phyloP scores from a whole-genome alignment of 1,139 yeast species.

The Blastobotrys malaysiensis region DNA sequence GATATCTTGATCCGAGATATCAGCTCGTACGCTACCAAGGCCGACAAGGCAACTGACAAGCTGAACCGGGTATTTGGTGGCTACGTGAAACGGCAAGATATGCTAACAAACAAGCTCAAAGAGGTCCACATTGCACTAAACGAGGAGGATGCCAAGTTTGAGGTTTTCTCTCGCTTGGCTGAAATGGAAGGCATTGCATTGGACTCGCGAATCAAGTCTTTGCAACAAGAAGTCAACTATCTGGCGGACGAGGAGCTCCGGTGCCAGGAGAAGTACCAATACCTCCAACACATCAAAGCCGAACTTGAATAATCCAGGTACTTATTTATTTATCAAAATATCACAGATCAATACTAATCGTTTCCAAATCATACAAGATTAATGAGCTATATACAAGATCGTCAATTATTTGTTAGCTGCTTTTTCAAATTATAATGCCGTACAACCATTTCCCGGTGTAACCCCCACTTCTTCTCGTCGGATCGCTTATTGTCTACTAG shows the following conservation, averaged over 20 bases:
- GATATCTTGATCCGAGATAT: slow-evolving; percentile 19
- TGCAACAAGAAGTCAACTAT: slow-evolving; percentile 40
- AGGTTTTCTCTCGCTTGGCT: slow-evolving; percentile 26
- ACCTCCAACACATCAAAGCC: slow-evolving; percentile 5
- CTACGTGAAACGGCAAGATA: slow-evolving; percentile 33
- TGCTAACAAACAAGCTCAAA: slow-evolving; percentile 28
- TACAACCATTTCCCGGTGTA: not conserved
- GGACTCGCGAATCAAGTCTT: slow-evolving; percentile 28
- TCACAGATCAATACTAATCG: not conserved
- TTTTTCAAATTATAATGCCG: not conserved
- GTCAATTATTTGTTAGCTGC: not conserved
- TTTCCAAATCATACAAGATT: too few species aligned
- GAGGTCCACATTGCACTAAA: slow-evolving; percentile 28
- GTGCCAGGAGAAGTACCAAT: slow-evolving; percentile 33
- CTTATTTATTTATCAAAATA: not conserved
- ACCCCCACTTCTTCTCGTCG: not conserved
- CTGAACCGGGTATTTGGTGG: slow-evolving; percentile 35
- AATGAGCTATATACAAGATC: not conserved
- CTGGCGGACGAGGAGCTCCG: slow-evolving; percentile 38
- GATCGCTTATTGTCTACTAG: not conserved
- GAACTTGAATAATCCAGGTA: not conserved
- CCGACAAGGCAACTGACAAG: slow-evolving; percentile 30
- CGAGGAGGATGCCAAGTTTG: slow-evolving; percentile 27
- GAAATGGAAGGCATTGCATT: slow-evolving; percentile 35
- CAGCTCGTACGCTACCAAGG: slow-evolving; percentile 27